Evolutionary conservation across 1,139 yeast species (phyloP).

Genomic region (Magnusiomyces tetraspermus): DNA sequence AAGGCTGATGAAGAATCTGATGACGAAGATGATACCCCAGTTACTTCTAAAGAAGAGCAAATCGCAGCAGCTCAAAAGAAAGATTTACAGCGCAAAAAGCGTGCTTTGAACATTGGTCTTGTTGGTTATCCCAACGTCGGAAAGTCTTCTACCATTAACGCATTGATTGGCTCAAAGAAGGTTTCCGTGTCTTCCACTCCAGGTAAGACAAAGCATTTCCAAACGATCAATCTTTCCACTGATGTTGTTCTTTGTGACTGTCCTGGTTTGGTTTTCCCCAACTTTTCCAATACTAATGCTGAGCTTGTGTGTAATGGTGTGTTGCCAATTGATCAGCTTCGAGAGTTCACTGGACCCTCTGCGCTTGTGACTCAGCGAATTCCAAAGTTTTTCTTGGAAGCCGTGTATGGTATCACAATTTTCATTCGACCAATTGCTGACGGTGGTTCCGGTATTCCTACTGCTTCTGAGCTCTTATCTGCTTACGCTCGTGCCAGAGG

Average conservation of each 20-base stretch:
- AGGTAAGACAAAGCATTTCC: slow-evolving; percentile 98
- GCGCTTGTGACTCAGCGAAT: slow-evolving; percentile 78
- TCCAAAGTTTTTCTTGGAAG: slow-evolving; percentile 83
- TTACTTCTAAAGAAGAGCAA: neutral
- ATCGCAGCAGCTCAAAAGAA: neutral
- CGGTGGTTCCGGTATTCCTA: slow-evolving; percentile 84
- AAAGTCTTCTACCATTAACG: slow-evolving; percentile 92
- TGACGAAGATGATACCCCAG: slow-evolving; percentile 15
- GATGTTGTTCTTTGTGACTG: slow-evolving; percentile 90
- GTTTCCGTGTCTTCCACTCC: slow-evolving; percentile 98
- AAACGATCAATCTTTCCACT: slow-evolving; percentile 79
- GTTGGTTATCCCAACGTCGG: slow-evolving; percentile 94
- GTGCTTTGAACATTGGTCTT: slow-evolving; percentile 73
- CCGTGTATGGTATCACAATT: slow-evolving; percentile 87
- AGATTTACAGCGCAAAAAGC: slow-evolving; percentile 38
- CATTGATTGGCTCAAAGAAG: slow-evolving; percentile 89
- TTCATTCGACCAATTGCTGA: slow-evolving; percentile 65
- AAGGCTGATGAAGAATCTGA: slow-evolving; percentile 36
- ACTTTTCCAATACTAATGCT: slow-evolving; percentile 92
- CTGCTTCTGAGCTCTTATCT: slow-evolving; percentile 77
- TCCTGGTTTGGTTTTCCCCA: slow-evolving; percentile 98
- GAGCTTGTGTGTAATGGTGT: slow-evolving; percentile 98
- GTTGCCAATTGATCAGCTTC: slow-evolving; percentile 89
- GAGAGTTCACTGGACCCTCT: slow-evolving; percentile 90
- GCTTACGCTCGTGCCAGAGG: slow-evolving; percentile 97